Percentiles rank a stretch among this genome's conserved stretches.
phyloP scores from a whole-genome alignment of 2,329 filamentous ascomycete genomes.

The Daldinia eschscholtzii region DNA sequence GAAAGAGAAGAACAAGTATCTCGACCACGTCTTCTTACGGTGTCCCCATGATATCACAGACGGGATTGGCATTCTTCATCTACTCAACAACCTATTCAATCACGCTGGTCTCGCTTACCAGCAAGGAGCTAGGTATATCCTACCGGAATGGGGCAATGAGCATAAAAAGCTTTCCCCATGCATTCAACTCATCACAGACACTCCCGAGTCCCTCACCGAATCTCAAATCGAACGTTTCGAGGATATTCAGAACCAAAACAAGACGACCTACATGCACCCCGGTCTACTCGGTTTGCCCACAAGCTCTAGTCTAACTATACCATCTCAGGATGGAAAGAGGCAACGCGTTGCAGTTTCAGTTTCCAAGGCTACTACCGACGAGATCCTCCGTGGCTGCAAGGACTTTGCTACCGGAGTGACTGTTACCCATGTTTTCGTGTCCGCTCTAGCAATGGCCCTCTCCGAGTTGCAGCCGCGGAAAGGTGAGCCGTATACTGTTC shows the following conservation, averaged over 20 bases:
- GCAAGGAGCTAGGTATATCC: slow-evolving; percentile 16
- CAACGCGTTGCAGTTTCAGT: slow-evolving; percentile 21
- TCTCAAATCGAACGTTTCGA: slow-evolving; percentile 19
- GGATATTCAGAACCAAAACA: slow-evolving; percentile 27
- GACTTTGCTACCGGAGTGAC: slow-evolving; percentile 17
- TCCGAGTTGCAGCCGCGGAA: slow-evolving; percentile 24
- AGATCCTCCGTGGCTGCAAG: slow-evolving; percentile 28
- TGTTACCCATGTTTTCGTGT: slow-evolving; percentile 35
- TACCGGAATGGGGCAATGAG: slow-evolving; percentile 24
- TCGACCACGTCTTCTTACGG: slow-evolving; percentile 25
- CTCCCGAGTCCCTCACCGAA: slow-evolving; percentile 21
- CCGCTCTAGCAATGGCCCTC: slow-evolving; percentile 30
- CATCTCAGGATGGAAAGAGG: slow-evolving; percentile 8
- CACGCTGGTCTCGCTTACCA: slow-evolving; percentile 23
- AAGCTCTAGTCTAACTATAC: background rate
- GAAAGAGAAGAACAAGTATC: background rate
- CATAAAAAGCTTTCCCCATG: slow-evolving; percentile 31
- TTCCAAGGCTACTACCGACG: slow-evolving; percentile 9
- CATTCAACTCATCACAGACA: slow-evolving; percentile 20
- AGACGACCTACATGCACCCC: slow-evolving; percentile 21
- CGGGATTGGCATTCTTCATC: slow-evolving; percentile 32
- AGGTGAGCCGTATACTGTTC: slow-evolving; percentile 22
- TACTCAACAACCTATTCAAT: slow-evolving; percentile 27
- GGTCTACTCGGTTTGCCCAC: slow-evolving; percentile 27
- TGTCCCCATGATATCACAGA: slow-evolving; percentile 34